A percentile compares a stretch with the other conserved stretches of the same genome.
Conservation (phyloP, 495 filamentous ascomycete species). For the Hyaloscypha bicolor region DNA sequence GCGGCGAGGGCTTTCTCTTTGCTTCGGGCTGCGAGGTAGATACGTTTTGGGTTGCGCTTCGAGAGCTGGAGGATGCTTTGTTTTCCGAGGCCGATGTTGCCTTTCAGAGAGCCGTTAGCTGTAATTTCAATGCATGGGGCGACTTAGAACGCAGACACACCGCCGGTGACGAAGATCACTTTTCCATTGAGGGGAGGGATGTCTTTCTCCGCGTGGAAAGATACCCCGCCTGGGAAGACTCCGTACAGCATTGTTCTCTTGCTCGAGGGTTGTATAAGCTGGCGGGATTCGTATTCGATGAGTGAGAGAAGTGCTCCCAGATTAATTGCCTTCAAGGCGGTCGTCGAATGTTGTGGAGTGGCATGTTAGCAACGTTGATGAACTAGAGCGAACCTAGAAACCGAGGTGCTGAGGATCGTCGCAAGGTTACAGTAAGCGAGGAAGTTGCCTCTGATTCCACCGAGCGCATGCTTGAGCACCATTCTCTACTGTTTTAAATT, state of each 20-base stretch:
- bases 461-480: background rate
- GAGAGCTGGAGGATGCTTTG: conserved; percentile 65
- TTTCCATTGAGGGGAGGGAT: conserved; percentile 59
- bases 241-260: conserved; percentile 20
- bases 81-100: conserved; percentile 67
- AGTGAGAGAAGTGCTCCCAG: background rate
- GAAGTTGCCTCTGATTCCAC: background rate
- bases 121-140: background rate
- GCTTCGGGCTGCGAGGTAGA: conserved; percentile 65
- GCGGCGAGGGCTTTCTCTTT: conserved; percentile 52
- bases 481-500: background rate
- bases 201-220: conserved; percentile 56
- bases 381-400: background rate
- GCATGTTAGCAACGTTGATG: background rate
- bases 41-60: conserved; percentile 57
- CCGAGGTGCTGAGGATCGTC: background rate
- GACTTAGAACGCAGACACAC: conserved; percentile 35
- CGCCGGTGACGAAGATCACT: conserved; percentile 65
- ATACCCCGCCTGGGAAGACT: background rate
- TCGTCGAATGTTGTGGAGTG: background rate
- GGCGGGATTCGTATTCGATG: background rate
- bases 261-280: background rate
- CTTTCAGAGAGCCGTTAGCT: conserved; percentile 34
- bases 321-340: background rate
- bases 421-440: background rate